Evolutionary conservation across 164 flowering plant species (phyloP).

Genomic region (Tetracentron sinense): DNA sequence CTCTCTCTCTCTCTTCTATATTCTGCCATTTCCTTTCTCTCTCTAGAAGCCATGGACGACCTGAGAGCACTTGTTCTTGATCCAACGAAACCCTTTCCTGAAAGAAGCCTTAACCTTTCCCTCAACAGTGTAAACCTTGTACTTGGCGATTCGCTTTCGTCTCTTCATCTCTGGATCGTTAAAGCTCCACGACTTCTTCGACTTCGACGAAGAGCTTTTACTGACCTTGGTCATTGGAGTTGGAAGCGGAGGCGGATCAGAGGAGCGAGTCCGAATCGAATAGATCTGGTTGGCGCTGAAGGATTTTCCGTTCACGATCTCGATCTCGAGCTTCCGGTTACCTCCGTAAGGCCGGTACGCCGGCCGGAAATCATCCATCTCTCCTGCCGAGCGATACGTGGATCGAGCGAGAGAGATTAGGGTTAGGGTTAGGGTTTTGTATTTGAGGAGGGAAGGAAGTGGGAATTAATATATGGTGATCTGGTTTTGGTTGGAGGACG

Average conservation of each 20-base stretch:
- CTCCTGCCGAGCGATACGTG: background rate
- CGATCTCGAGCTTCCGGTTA: slow-evolving; percentile 44
- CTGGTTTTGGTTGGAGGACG: no score
- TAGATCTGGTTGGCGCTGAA: slow-evolving; percentile 26
- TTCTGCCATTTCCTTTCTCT: background rate
- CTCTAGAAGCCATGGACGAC: slow-evolving; percentile 55
- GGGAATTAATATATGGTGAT: no score
- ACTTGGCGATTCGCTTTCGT: slow-evolving; percentile 56
- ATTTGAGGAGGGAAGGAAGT: no score
- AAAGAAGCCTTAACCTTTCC: slow-evolving; percentile 68
- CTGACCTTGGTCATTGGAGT: slow-evolving; percentile 12
- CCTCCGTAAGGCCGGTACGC: slow-evolving; percentile 21
- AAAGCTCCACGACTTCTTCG: slow-evolving; percentile 51
- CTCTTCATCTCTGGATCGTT: slow-evolving; percentile 71
- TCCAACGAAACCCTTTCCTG: slow-evolving; percentile 67
- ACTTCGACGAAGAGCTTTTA: slow-evolving; percentile 15
- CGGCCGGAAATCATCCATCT: slow-evolving; percentile 35
- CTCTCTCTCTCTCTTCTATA: background rate
- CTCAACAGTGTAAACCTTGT: slow-evolving; percentile 68
- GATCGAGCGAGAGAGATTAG: background rate
- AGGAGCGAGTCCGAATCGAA: slow-evolving; percentile 15
- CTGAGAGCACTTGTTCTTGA: slow-evolving; percentile 70
- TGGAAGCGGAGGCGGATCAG: slow-evolving; percentile 15
- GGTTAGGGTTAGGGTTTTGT: no score
- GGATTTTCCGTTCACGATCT: slow-evolving; percentile 44